These are phyloP conservation scores for Fusarium anguioides DNA, from an alignment of 2,329 filamentous ascomycete genomes.

Conservation along the genomic window DNA sequence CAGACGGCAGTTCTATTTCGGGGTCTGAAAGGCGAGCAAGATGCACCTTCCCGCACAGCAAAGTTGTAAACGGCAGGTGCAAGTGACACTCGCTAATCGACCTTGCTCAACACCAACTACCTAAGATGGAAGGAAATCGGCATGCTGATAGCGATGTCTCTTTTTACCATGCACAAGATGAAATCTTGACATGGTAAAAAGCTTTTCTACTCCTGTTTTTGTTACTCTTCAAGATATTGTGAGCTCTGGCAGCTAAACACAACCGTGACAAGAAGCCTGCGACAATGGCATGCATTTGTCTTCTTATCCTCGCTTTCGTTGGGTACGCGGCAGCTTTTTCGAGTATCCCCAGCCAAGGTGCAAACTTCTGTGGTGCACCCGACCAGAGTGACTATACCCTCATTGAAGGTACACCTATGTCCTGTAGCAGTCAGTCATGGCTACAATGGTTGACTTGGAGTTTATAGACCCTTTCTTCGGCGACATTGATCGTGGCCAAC, in stretches of 20 bases:
- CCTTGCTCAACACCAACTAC: background rate
- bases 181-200: background rate
- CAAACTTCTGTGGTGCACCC: conserved; percentile 9
- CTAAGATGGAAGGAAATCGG: background rate
- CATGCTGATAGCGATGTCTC: too few relatives aligned
- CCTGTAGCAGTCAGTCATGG: background rate
- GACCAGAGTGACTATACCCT: conserved; percentile 23
- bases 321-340: background rate
- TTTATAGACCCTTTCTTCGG: conserved; percentile 32
- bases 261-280: background rate
- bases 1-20: background rate
- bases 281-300: background rate
- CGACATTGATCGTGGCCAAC: conserved; percentile 28
- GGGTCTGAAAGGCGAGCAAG: background rate
- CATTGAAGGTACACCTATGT: conserved; percentile 9
- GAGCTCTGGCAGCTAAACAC: background rate
- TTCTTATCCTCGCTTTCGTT: background rate
- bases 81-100: background rate
- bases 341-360: too few relatives aligned
- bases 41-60: background rate
- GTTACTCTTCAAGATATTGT: background rate
- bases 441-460: background rate
- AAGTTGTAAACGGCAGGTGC: background rate
- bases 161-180: too few relatives aligned
- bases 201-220: background rate